These are phyloP conservation scores for Amylocarpus encephaloides DNA, from an alignment of 2,329 filamentous ascomycete genomes.

Conservation along the genomic window DNA sequence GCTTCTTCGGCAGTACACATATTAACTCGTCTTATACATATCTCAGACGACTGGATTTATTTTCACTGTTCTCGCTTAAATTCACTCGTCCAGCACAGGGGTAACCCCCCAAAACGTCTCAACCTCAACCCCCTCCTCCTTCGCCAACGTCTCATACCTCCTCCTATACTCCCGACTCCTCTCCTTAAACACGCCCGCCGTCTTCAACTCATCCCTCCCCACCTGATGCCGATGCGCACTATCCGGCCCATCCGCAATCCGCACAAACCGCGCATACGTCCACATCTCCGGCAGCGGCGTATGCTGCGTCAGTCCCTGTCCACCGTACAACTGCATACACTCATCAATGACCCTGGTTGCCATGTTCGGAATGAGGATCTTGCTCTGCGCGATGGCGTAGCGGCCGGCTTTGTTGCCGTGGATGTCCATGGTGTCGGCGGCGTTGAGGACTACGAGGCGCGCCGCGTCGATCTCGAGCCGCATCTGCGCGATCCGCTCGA, in stretches of 20 bases:
- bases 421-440: constrained; percentile 37
- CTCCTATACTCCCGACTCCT: constrained; percentile 33
- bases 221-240: constrained; percentile 38
- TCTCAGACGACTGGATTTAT: too few relatives aligned
- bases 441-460: constrained; percentile 36
- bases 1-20: too few relatives aligned
- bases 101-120: constrained; percentile 15
- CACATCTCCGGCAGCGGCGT: constrained; percentile 38
- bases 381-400: constrained; percentile 38
- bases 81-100: neutral
- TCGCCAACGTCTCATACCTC: constrained; percentile 15
- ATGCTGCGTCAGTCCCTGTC: constrained; percentile 37
- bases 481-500: constrained; percentile 37
- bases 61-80: too few relatives aligned
- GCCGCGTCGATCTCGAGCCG: constrained; percentile 36
- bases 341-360: constrained; percentile 37
- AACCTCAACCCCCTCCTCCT: constrained; percentile 11
- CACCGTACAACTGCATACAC: constrained; percentile 39
- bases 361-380: constrained; percentile 37
- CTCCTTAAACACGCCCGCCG: constrained; percentile 31
- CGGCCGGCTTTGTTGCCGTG: constrained; percentile 36
- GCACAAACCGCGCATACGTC: constrained; percentile 38
- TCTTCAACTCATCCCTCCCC: constrained; percentile 38
- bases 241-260: constrained; percentile 38
- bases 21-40: too few relatives aligned